Base-by-base conservation (phyloP, 306 rosid genomes). In the Adenanthera pavonina region DNA sequence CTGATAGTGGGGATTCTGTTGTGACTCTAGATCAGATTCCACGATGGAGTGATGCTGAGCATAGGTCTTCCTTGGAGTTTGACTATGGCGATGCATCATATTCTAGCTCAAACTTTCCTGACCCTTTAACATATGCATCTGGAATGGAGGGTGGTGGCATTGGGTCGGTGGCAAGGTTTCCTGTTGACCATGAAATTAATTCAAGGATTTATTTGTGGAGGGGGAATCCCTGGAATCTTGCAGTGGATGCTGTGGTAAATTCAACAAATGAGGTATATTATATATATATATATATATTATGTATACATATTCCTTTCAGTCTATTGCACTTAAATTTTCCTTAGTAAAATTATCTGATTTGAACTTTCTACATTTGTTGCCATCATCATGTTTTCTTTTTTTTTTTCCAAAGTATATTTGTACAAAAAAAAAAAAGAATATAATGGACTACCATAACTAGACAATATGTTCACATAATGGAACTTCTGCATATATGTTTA, bases 231-330 rank as follows among this genome's bases (percentile, higher is more conserved):
- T 96, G 99, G 99, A 96, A 92, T 86, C 94, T 96, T 46, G 99
- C 94, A 86, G 99, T 93, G 80, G 99, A 96, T 89, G 98, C 98
- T 53, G 97, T 96, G 62, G 98, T 96, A 71, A 96, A 96, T 88
- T 92, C 99, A 3, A 93, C 98, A 60, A 96, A 93, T 81, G 99
- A 96, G 94, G 99, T 92, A 38, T 83, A 93, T 73, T 38, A 46
- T 78, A 40, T 61, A 8, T 3, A 3, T 33, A 17, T 61, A 6
- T 43, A n/a, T 30, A 6, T 60, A 36, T 61, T 7, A 16, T 10
- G 2, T 25, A 10, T 59, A 30, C n/a, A 7, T 53, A 30, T 2
- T n/a, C 41, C 12, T 66, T 70, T n/a, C 34, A 47, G 33, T 60
- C 62, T 56, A 34, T 4, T 67, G n/a, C 12, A 25, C 51, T 77